Base-by-base conservation (phyloP, 2,329 filamentous ascomycete species). In the Claviceps sp. region DNA sequence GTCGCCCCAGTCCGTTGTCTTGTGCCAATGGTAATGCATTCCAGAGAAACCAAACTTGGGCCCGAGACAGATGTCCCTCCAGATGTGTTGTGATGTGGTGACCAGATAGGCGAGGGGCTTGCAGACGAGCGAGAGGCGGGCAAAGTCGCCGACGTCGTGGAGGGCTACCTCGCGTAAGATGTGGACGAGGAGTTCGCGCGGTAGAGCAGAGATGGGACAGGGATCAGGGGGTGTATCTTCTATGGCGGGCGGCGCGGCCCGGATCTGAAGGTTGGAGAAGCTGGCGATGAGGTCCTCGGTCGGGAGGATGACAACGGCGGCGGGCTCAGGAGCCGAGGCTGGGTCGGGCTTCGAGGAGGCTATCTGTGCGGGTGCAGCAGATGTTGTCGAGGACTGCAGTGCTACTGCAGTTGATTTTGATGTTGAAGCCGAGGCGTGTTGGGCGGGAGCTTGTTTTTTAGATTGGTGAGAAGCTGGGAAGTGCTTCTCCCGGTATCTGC, bases 401-500 rank as follows among this genome's bases (percentile, higher is more conserved):
- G 26, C 51, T 16, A 17, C 49, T 17, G n/a, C n/a, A n/a, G n/a
- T n/a, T n/a, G 45, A 36, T 16, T 22, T 47, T 13, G 29, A 49
- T 54, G 63, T 52, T 34, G 61, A 52, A 22, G 56, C 39, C 46
- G 58, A 26, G 17, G 56, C 56, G 39, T 49, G 57, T 38, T 57
- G 56, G 56, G 7, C 70, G 68, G 62, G 78, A 82, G 55, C 16
- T 75, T 68, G 56, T 72, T 68, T 8, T 50, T 40, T 40, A 17
- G 58, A 58, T 9, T 40, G 79, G 74, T 2, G 36, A 29, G 37
- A 14, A 16, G 47, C 38, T 4, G 90, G 85, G 61, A 93, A 96
- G 68, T 97, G 83, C 70, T 97, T 97, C 61, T 88, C 85, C 61
- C 87, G 86, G 71, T 96, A 98, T 52, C 79, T 76, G 60, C 87